Evolutionary conservation across 164 flowering plant genomes (phyloP), one percentile per base, ranked within the genome.

Genomic region (Vitis labrusca): DNA sequence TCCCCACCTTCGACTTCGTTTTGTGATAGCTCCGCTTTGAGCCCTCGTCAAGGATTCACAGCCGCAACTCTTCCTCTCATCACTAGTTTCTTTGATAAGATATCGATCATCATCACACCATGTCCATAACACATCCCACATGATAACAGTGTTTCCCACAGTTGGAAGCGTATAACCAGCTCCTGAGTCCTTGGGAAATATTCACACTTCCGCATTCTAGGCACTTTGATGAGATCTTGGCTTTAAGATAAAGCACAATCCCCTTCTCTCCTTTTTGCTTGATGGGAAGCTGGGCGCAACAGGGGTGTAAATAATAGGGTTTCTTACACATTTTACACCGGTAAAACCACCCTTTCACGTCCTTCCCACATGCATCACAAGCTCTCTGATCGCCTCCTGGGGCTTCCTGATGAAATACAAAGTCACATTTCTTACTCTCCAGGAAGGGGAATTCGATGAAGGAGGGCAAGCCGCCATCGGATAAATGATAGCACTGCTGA

Each of bases 301-400:
- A 73, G 0, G 80, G 82, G 50, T 81, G 80, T 10, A 81, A 59
- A 48, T 81, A 78, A 8, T 14, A 15, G 6, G 13, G 60, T 30
- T 3, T 19, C 5, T 15, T 19, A 17, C 16, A 29, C 4, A 1
- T 0, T 3, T 32, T 32, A 64, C 80, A 79, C 3, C 0, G 23
- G 59, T 77, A 79, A 2, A 68, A 55, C 48, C 70, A 82, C 0
- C 83, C 85, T 3, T 51, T 6, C 1, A 79, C 51, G 13, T 64
- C 73, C n/a, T 69, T 54, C 0, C 66, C 79, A 30, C 85, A 82
- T 0, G 74, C 81, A 16, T 79, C 64, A 14, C 85, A 82, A 17
- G 6, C 37, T 16, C 76, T 56, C 0, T 17, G 32, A 2, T 61
- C 15, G 3, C 5, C 2, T 10, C 77, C 68, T 0, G 71, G 69